Base-by-base conservation (phyloP, 768 basidiomycete genomes). In the Suillus alpinus region DNA sequence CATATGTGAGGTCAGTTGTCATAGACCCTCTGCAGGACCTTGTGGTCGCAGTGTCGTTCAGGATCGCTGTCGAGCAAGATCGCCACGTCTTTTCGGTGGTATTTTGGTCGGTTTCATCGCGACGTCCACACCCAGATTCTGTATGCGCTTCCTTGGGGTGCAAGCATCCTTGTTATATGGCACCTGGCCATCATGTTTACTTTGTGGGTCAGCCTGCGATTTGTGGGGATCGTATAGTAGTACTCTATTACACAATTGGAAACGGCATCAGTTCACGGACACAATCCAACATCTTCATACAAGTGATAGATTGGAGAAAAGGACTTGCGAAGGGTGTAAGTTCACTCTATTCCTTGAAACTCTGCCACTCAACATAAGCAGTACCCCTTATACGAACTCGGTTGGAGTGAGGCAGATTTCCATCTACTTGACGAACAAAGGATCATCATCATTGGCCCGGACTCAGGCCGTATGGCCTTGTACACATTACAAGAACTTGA, bases 51-150 rank as follows among this genome's bases (percentile, higher is more conserved):
- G 7, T 14, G 7, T 52, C 20, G 7, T 20, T 1, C 46, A 1
- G 3, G 0, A 0, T 1, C 32, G 1, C 0, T 34, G 0, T n/a
- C 4, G 6, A 1, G 0, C 34, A 5, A 23, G 34, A 16, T 16
- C 4, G 2, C 8, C 4, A 8, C 20, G 8, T 36, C 51, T 36
- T 53, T 53, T 23, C 20, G 32, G 13, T 53, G 32, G 6, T 1
- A 14, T 53, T 53, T 36, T 34, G 20, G 4, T 9, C 5, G 34
- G 34, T 13, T 53, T 53, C 51, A 6, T 53, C 34, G 0, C 51
- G 16, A n/a, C 13, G 20, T 36, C 20, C 51, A 34, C 20, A 53
- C 20, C 51, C 51, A 20, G 7, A 23, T 8, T 9, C 20, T 13
- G 34, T 20, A 36, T 23, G 34, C 14, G 13, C 14, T 36, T 53